Evolutionary conservation across 179 eudicot genomes (phyloP).

Genomic region (Spergularia azorica): DNA sequence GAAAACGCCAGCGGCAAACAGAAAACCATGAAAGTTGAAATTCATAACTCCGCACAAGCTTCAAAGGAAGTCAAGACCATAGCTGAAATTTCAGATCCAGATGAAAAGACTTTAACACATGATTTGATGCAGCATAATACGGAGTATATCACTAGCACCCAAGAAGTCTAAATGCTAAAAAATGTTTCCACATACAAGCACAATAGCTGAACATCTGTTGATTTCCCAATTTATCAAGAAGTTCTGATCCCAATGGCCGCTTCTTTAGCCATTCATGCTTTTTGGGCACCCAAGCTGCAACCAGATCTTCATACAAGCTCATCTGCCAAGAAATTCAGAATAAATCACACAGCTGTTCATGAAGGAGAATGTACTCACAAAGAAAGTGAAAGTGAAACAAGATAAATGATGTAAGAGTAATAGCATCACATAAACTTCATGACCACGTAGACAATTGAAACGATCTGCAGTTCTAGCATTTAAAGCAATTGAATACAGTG

Average conservation of each 20-base stretch:
- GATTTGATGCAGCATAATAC: constrained; percentile 22
- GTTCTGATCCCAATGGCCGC: constrained; percentile 84
- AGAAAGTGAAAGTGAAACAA: background rate
- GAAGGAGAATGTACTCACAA: background rate
- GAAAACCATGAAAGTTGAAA: too few relatives aligned
- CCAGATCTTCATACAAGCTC: constrained; percentile 99
- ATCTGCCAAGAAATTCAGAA: constrained; percentile 50
- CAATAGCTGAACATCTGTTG: constrained; percentile 91
- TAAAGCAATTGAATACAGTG: background rate
- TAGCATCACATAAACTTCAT: background rate
- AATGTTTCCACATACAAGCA: constrained; percentile 66
- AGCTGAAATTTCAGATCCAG: background rate
- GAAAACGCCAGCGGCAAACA: too few relatives aligned
- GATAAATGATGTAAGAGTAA: background rate
- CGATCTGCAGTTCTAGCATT: background rate
- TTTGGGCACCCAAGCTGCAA: constrained; percentile 99
- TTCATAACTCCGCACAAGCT: background rate
- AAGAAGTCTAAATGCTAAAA: constrained; percentile 6
- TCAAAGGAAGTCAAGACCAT: background rate
- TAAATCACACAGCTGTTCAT: constrained; percentile 9
- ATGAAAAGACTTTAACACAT: background rate
- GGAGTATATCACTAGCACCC: background rate
- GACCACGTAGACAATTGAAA: background rate
- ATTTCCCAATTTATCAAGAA: constrained; percentile 70
- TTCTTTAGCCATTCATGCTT: constrained; percentile 84